These are phyloP conservation scores for Phaeoacremonium minimum DNA, from an alignment of 2,329 filamentous ascomycete genomes.

Conservation along the genomic window DNA sequence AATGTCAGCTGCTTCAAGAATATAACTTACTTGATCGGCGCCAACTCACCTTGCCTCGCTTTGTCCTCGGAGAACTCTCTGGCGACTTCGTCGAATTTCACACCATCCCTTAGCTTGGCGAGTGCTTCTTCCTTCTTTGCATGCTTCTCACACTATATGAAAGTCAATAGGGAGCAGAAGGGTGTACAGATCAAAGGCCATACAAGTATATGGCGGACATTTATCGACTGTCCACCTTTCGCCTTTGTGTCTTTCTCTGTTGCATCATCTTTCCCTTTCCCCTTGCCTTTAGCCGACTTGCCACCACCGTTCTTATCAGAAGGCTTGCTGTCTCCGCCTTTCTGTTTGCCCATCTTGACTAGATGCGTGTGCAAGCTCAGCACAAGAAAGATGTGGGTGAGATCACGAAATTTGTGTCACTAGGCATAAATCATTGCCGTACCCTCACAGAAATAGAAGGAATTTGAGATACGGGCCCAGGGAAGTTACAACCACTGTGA, in stretches of 20 bases:
- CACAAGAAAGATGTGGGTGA: no score
- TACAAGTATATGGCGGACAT: conserved; percentile 68
- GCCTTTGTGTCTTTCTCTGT: conserved; percentile 17
- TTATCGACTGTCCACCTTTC: conserved; percentile 65
- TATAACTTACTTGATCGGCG: no score
- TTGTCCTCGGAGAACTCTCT: conserved; percentile 73
- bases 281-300: conserved; percentile 21
- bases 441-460: no score
- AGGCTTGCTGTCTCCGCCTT: conserved; percentile 15
- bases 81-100: conserved; percentile 73
- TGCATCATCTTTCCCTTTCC: conserved; percentile 18
- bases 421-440: no score
- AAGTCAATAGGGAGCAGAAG: neutral
- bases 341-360: conserved; percentile 31
- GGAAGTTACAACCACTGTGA: no score
- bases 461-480: no score
- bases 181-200: conserved; percentile 6
- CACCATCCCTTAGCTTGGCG: conserved; percentile 60
- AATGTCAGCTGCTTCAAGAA: no score
- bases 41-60: conserved; percentile 54
- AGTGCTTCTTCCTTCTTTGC: conserved; percentile 74
- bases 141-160: conserved; percentile 64
- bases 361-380: no score
- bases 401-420: no score
- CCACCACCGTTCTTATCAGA: conserved; percentile 5